phyloP scores from a whole-genome alignment of 2,329 filamentous ascomycete species.

The Dothiorella sarmentorum region DNA sequence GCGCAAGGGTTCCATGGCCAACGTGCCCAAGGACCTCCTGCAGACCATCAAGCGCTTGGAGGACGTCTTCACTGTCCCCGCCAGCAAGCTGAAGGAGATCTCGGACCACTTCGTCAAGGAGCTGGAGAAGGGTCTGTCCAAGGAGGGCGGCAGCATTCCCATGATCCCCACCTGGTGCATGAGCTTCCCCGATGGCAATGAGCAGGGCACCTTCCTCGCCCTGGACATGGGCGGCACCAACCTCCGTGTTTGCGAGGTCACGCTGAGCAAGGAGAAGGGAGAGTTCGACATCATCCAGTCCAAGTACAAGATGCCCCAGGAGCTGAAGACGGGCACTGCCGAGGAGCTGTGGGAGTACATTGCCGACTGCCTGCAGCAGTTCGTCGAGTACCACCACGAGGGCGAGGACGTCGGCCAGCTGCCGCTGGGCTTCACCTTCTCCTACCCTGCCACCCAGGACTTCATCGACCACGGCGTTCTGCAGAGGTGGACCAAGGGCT shows the following conservation, averaged over 20 bases:
- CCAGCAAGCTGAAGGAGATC: slow-evolving; percentile 80
- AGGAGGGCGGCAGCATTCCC: slow-evolving; percentile 89
- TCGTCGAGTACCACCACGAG: slow-evolving; percentile 82
- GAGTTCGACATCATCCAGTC: slow-evolving; percentile 96
- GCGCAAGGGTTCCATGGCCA: slow-evolving; percentile 84
- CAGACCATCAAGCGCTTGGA: slow-evolving; percentile 80
- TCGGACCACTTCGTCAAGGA: slow-evolving; percentile 86
- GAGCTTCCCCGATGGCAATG: slow-evolving; percentile 80
- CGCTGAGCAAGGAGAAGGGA: slow-evolving; percentile 79
- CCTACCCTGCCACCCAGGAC: slow-evolving; percentile 88
- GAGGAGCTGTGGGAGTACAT: slow-evolving; percentile 96
- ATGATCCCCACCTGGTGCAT: slow-evolving; percentile 99
- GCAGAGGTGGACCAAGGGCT: slow-evolving; percentile 96
- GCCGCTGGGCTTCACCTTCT: slow-evolving; percentile 93
- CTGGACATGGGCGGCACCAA: slow-evolving; percentile 97
- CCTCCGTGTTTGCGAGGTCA: slow-evolving; percentile 91
- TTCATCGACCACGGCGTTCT: slow-evolving; percentile 91
- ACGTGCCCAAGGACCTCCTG: slow-evolving; percentile 82
- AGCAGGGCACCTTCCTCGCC: slow-evolving; percentile 83
- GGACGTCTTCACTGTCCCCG: slow-evolving; percentile 74
- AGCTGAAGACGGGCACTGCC: slow-evolving; percentile 79
- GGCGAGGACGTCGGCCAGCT: slow-evolving; percentile 60
- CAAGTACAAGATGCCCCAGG: slow-evolving; percentile 92
- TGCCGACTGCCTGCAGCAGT: slow-evolving; percentile 88
- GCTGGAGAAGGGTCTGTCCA: slow-evolving; percentile 81